Evolutionary conservation across 139 green algal species (phyloP), one percentile per base, ranked within the genome.

Genomic region (Chara braunii): DNA sequence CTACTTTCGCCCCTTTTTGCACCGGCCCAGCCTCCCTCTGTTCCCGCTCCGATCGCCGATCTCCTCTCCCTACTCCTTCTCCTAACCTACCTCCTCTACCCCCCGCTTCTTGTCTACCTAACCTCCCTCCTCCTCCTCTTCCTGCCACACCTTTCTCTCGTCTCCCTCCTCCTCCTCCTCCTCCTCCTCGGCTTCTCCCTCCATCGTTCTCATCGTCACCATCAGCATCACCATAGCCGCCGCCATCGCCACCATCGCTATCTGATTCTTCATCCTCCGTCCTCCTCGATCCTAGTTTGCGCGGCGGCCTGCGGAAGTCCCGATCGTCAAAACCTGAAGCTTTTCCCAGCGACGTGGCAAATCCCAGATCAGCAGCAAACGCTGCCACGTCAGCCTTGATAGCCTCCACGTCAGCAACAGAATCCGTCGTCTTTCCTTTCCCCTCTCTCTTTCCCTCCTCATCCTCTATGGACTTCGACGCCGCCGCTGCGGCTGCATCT

Each of bases 341-440:
- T 4, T 50, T 31, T 3, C 3, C 35, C n/a, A 28, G 18, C 24
- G 43, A n/a, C 9, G 4, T 12, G 14, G 45, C 42, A 9, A 71
- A 9, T 3, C 61, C 61, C 11, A 71, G 50, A 5, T 3, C 51
- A 2, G 51, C 18, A 9, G 61, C 61, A 68, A 71, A 71, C 8
- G 28, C 42, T 18, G 61, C 61, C 3, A 71, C 61, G 3, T 71
- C 61, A 7, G n/a, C n/a, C 6, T 64, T 37, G 18, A 71, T 67
- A 8, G 53, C 53, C 23, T 34, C 14, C 14, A 58, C 14, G 18
- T 58, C 50, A n/a, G n/a, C n/a, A n/a, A n/a, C n/a, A n/a, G n/a
- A n/a, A n/a, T n/a, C n/a, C n/a, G n/a, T n/a, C n/a, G n/a, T n/a
- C n/a, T n/a, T n/a, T n/a, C n/a, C n/a, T n/a, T n/a, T n/a, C n/a